These are phyloP conservation scores for Fusarium fujikuroi DNA, from an alignment of 2,329 filamentous ascomycete species.

Conservation along the genomic window DNA sequence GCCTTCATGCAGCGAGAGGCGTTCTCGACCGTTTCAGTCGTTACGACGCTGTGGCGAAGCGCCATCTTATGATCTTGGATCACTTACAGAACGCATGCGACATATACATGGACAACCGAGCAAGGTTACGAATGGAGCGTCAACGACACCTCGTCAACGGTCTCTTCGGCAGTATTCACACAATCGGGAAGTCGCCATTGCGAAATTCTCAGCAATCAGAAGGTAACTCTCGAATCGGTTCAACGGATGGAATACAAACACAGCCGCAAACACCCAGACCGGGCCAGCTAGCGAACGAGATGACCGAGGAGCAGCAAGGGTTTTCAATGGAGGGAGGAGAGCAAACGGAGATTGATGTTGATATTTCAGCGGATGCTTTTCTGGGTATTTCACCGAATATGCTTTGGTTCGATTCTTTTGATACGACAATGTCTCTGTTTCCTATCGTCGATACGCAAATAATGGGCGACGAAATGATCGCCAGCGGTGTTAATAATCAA, in stretches of 20 bases:
- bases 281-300: background rate
- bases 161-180: slow-evolving; percentile 40
- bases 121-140: slow-evolving; percentile 38
- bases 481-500: background rate
- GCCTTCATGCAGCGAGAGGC: slow-evolving; percentile 34
- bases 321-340: background rate
- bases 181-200: slow-evolving; percentile 27
- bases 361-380: slow-evolving; percentile 30
- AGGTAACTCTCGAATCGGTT: background rate
- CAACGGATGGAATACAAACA: background rate
- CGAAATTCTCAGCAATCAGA: background rate
- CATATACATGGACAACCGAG: slow-evolving; percentile 37
- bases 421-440: slow-evolving; percentile 42
- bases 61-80: slow-evolving; percentile 40
- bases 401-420: slow-evolving; percentile 44
- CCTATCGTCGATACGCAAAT: slow-evolving; percentile 41
- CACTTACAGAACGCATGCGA: slow-evolving; percentile 40
- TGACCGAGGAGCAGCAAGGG: slow-evolving; percentile 4
- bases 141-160: slow-evolving; percentile 40
- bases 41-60: slow-evolving; percentile 35
- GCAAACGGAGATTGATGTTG: slow-evolving; percentile 16
- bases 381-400: slow-evolving; percentile 41
- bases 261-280: slow-evolving; percentile 2
- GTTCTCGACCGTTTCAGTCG: slow-evolving; percentile 41
- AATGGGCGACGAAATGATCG: slow-evolving; percentile 10